Evolutionary conservation across 2,329 filamentous ascomycete genomes (phyloP), one percentile per base, ranked within the genome.

Genomic region (Stachybotrys echinatus): DNA sequence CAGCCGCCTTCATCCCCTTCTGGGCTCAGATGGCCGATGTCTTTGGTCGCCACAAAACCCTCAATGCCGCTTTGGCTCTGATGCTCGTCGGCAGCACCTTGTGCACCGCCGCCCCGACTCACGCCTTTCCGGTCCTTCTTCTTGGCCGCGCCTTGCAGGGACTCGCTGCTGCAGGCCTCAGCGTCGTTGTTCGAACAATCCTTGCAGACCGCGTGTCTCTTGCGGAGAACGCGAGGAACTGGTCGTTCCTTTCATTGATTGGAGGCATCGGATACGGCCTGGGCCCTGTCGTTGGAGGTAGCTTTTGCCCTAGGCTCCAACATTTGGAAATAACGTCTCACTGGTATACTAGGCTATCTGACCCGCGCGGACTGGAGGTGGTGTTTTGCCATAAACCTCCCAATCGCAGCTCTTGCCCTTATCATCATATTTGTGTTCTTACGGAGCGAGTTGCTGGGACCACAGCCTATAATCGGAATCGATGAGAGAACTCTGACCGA

Each of bases 1-100:
- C 81, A 0, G 83, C 84, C 2, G 78, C 83, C 1, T 87, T 87
- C 55, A 82, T 87, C 8, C 84, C 84, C 4, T 77, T 80, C 48
- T 87, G 83, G 67, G 81, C 79, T 2, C 83, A 87, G 56, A 72
- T 84, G 42, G 76, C 81, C 17, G 81, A 88, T 55, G 74, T 87
- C 23, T 86, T 84, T 55, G 84, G 84, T 17, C 76, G 84, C 3
- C 79, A 86, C 59, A 68, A 67, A 6, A 71, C 78, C 5, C 68
- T 88, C 7, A 81, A 85, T 45, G 67, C 74, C 8, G 72, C 81
- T 27, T 72, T 85, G 44, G 61, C 81, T 31, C 63, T 77, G 40
- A 81, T 84, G 72, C 58, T 84, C 23, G 59, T 85, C 12, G 84
- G 85, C 5, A 83, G 78, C 42, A 74, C 81, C 0, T 63, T 88